phyloP scores from a whole-genome alignment of 768 basidiomycete genomes.

The Austroboletus eburneus region DNA sequence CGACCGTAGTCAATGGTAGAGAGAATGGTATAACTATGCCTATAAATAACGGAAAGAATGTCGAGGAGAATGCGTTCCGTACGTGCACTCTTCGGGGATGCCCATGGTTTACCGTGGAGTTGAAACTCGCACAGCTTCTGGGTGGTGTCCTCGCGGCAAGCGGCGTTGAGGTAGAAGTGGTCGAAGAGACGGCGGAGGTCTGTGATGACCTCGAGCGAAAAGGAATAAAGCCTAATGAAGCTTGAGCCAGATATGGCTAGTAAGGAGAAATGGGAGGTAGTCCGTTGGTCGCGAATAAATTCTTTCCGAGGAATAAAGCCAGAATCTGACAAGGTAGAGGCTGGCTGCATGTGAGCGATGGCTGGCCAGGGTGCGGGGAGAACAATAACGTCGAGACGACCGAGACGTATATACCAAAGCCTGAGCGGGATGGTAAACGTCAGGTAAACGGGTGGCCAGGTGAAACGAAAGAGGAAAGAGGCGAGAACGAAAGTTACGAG shows the following conservation, averaged over 20 bases:
- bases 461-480: conserved; percentile 27
- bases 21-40: conserved; percentile 58
- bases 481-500: conserved; percentile 23
- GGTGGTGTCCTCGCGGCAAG: conserved; percentile 49
- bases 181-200: conserved; percentile 57
- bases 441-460: conserved; percentile 36
- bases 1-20: conserved; percentile 75
- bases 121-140: conserved; percentile 64
- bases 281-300: conserved; percentile 57
- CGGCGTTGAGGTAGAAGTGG: conserved; percentile 37
- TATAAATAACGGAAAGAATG: conserved; percentile 58
- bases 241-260: conserved; percentile 64
- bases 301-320: conserved; percentile 68
- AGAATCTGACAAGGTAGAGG: conserved; percentile 36
- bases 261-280: conserved; percentile 60
- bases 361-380: conserved; percentile 22
- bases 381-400: conserved; percentile 18
- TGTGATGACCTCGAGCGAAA: conserved; percentile 48
- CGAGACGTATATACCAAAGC: conserved; percentile 23
- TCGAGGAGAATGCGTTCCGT: conserved; percentile 70
- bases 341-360: conserved; percentile 30
- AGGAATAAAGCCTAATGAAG: conserved; percentile 67
- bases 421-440: conserved; percentile 33
- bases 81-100: conserved; percentile 56
- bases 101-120: conserved; percentile 70